Percentiles rank a stretch among this genome's conserved stretches.
Conservation (phyloP, 2,329 filamentous ascomycete species). For the Diaporthe aspalathi region DNA sequence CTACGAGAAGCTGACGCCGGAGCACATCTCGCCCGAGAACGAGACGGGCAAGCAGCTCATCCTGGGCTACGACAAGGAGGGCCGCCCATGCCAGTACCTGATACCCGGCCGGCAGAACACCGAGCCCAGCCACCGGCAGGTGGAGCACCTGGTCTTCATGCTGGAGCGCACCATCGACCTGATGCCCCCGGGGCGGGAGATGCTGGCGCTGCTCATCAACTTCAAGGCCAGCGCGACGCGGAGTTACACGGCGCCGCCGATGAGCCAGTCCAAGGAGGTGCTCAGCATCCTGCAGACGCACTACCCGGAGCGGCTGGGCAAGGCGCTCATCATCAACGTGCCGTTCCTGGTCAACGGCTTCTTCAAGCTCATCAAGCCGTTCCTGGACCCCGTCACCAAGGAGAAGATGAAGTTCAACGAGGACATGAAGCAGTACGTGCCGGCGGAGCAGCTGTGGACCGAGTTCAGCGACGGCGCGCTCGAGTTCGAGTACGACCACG, state of each 20-base stretch:
- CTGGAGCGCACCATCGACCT: constrained; percentile 89
- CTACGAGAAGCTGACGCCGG: constrained; percentile 76
- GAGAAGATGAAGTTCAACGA: constrained; percentile 99
- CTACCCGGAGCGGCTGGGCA: constrained; percentile 91
- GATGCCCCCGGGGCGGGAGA: constrained; percentile 89
- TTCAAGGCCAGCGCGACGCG: constrained; percentile 84
- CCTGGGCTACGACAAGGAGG: constrained; percentile 86
- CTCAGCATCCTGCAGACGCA: constrained; percentile 93
- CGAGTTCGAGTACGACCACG: constrained; percentile 92
- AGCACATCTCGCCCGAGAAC: constrained; percentile 93
- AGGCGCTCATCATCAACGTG: constrained; percentile 86
- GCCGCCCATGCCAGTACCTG: constrained; percentile 90
- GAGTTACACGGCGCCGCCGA: constrained; percentile 77
- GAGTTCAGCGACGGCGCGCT: constrained; percentile 76
- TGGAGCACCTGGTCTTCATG: constrained; percentile 97
- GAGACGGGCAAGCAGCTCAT: constrained; percentile 96
- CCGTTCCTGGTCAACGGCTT: constrained; percentile 93
- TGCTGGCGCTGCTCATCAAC: constrained; percentile 87
- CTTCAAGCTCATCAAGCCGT: constrained; percentile 95
- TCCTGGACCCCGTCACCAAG: constrained; percentile 93
- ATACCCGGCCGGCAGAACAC: constrained; percentile 94
- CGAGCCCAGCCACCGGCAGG: constrained; percentile 83
- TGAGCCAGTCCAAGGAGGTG: constrained; percentile 84
- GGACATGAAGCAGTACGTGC: constrained; percentile 85
- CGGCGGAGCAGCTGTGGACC: constrained; percentile 83